A percentile compares a stretch with the other conserved stretches of the same genome.
Evolutionary conservation across 179 eudicot species (phyloP).

Genomic region (Gypsophila paniculata): DNA sequence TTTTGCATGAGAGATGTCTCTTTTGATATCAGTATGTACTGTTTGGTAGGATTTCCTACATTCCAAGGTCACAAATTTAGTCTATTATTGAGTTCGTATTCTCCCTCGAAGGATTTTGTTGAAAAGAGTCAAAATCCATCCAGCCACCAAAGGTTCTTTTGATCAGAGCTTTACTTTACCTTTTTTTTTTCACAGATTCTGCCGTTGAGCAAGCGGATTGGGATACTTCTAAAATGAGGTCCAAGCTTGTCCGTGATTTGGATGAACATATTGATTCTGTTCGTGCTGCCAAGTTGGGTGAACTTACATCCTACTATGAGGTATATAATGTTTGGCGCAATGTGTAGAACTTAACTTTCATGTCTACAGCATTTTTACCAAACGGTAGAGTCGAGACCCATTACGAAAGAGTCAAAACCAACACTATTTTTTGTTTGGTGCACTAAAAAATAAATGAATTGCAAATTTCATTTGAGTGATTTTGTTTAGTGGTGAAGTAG

Average conservation of each 20-base stretch:
- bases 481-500: background rate
- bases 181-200: slow-evolving; percentile 45
- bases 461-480: background rate
- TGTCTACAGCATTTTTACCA: background rate
- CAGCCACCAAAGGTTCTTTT: background rate
- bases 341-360: background rate
- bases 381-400: no score
- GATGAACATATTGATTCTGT: slow-evolving; percentile 72
- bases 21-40: background rate
- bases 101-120: slow-evolving; percentile 4
- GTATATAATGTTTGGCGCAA: slow-evolving; percentile 32
- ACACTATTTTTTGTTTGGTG: no score
- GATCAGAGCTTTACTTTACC: slow-evolving; percentile 5
- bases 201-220: slow-evolving; percentile 68
- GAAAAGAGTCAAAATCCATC: background rate
- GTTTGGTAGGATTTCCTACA: background rate
- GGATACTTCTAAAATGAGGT: slow-evolving; percentile 78
- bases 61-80: background rate
- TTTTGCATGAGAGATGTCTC: no score
- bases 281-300: slow-evolving; percentile 74
- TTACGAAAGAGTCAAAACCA: no score
- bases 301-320: slow-evolving; percentile 76
- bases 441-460: background rate
- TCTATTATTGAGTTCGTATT: background rate
- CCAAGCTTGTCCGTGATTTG: slow-evolving; percentile 77